Base-by-base conservation (phyloP, 192 early-diverging fungal genomes). In the Dimargaris cristalligena region DNA sequence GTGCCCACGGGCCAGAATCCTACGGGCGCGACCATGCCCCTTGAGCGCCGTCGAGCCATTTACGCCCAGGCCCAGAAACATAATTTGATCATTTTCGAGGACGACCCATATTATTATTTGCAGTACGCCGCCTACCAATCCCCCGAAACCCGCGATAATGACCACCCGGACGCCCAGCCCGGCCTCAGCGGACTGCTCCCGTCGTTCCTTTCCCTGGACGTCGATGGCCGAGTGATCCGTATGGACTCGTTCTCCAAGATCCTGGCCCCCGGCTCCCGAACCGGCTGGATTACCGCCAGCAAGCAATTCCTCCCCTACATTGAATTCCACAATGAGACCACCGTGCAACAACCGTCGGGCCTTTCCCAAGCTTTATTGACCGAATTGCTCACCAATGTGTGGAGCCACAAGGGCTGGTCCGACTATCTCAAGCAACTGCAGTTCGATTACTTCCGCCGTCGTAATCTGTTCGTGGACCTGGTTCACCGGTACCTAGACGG, bases 91-190 rank as follows among this genome's bases (percentile, higher is more conserved):
- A 87, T 97, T 31, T 68, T 94, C 29, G 94, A 97, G 66, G 94
- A 97, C 62, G 94, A 95, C 66, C 92, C 94, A 20, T 97, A 97
- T 65, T 94, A 88, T 62, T 94, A 89, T 55, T 67, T 97, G 33
- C 92, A 94, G 71, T 79, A 81, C 55, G 68, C 68, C 29, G 60
- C 62, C 23, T 71, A 68, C 52, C 51, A 29, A 25, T 49, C 59
- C 28, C 59, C 60, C 9, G 18, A 46, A 28, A 56, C 59, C n/a
- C 29, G 31, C 2, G 32, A 2, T 28, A 34, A 14, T 16, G 34
- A 11, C 10, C 16, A 29, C 10, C 31, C 58, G 23, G 35, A 34
- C 3, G 60, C 64, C 4, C 52, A 67, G 29, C 67, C 69, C 0
- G 69, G 71, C 0, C 25, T 71, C 3, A 33, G 38, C 0, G 29